Conservation (phyloP, 805 yeast genomes). For the Candida vaughaniae region DNA sequence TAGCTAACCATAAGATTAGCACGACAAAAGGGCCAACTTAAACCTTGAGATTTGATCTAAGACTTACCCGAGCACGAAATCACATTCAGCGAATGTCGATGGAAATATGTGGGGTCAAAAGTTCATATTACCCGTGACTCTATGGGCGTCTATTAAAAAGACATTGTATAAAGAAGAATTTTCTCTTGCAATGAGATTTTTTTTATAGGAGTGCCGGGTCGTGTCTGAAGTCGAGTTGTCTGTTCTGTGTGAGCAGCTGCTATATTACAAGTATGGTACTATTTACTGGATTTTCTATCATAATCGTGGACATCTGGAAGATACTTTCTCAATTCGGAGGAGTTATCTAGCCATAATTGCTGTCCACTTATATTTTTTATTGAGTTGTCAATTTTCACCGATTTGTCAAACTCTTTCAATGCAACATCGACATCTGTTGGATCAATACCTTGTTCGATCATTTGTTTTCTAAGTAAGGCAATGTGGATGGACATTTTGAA, state of each 20-base stretch:
- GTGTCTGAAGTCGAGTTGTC: no score
- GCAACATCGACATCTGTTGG: constrained; percentile 59
- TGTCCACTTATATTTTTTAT: constrained; percentile 55
- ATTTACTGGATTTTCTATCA: constrained; percentile 40
- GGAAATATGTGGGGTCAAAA: constrained; percentile 43
- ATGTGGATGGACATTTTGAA: constrained; percentile 65
- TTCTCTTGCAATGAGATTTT: no score
- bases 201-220: no score
- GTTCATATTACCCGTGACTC: constrained; percentile 62
- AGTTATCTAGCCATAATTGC: constrained; percentile 59
- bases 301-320: constrained; percentile 65
- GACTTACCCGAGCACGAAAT: constrained; percentile 94
- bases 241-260: no score
- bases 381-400: constrained; percentile 57
- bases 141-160: constrained; percentile 75
- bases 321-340: constrained; percentile 45
- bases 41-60: constrained; percentile 59
- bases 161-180: constrained; percentile 38
- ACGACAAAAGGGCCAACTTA: constrained; percentile 49
- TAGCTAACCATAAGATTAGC: constrained; percentile 55
- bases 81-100: constrained; percentile 39
- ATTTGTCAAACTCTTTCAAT: constrained; percentile 52
- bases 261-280: no score
- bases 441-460: constrained; percentile 53
- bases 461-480: constrained; percentile 61